These are phyloP conservation scores for Lactarius trivialis DNA, from an alignment of 768 basidiomycete species.

Conservation along the genomic window DNA sequence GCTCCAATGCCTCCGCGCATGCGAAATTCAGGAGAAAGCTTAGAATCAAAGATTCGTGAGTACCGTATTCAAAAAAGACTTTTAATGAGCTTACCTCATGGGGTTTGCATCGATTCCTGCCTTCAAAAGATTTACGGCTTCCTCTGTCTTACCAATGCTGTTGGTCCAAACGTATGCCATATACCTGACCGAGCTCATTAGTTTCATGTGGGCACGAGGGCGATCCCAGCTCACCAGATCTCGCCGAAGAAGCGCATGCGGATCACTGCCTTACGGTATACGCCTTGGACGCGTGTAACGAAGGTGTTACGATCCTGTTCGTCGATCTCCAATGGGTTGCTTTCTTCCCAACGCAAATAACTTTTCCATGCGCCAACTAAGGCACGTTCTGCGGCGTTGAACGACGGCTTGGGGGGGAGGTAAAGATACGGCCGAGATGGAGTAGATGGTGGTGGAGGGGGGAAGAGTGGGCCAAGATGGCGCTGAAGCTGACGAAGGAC, in stretches of 20 bases:
- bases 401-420: slow-evolving; percentile 66
- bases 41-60: background rate
- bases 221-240: slow-evolving; percentile 59
- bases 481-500: slow-evolving; percentile 77
- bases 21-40: slow-evolving; percentile 92
- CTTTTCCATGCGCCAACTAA: slow-evolving; percentile 84
- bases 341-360: slow-evolving; percentile 94
- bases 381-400: slow-evolving; percentile 62
- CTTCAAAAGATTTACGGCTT: slow-evolving; percentile 73
- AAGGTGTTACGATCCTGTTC: slow-evolving; percentile 68
- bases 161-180: slow-evolving; percentile 85
- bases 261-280: slow-evolving; percentile 84
- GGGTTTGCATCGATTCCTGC: slow-evolving; percentile 87
- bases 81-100: slow-evolving; percentile 42
- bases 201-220: background rate
- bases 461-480: slow-evolving; percentile 56
- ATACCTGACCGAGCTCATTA: slow-evolving; percentile 49
- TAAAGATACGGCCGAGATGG: slow-evolving; percentile 41
- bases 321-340: slow-evolving; percentile 88
- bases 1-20: slow-evolving; percentile 68
- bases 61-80: slow-evolving; percentile 19
- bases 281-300: slow-evolving; percentile 65
- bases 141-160: slow-evolving; percentile 69
- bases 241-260: slow-evolving; percentile 94
- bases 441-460: slow-evolving; percentile 39